A percentile compares a stretch with the other conserved stretches of the same genome.
Conservation (phyloP, 1,139 yeast genomes). For the Starmera stellimalicola region DNA sequence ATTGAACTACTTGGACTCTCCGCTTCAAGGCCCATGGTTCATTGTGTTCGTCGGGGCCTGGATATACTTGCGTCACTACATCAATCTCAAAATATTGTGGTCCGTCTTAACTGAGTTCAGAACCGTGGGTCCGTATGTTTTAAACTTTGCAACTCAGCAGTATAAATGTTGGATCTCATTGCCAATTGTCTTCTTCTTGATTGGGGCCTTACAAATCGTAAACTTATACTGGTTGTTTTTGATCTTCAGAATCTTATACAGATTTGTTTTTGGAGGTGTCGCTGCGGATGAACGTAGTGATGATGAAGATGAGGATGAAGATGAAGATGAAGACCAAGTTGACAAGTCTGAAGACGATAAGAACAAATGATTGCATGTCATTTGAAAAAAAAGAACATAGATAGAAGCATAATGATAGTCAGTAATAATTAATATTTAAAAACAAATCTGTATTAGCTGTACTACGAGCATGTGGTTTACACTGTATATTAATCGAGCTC, state of each 20-base stretch:
- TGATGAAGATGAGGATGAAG: constrained; percentile 21
- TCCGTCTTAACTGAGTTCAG: constrained; percentile 82
- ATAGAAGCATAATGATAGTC: too few relatives aligned
- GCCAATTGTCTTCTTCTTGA: constrained; percentile 71
- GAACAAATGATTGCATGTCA: not conserved
- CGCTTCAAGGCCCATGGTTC: constrained; percentile 56
- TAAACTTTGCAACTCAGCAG: constrained; percentile 88
- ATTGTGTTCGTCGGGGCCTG: constrained; percentile 60
- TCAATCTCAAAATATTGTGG: constrained; percentile 74
- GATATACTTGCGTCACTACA: constrained; percentile 83
- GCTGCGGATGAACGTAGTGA: constrained; percentile 86
- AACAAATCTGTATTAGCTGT: too few relatives aligned
- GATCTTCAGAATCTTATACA: constrained; percentile 66
- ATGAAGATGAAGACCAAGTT: not conserved
- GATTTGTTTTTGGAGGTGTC: constrained; percentile 45
- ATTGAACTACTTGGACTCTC: constrained; percentile 70
- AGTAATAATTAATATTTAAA: too few relatives aligned
- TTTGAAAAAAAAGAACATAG: too few relatives aligned
- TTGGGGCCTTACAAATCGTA: constrained; percentile 74
- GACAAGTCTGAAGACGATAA: not conserved
- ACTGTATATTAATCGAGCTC: too few relatives aligned
- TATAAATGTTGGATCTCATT: constrained; percentile 95
- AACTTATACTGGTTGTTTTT: constrained; percentile 82
- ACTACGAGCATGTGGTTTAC: too few relatives aligned
- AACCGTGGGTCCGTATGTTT: constrained; percentile 70